Base-by-base conservation (phyloP, 208 protist species). In the Crithidia acanthocephali region DNA sequence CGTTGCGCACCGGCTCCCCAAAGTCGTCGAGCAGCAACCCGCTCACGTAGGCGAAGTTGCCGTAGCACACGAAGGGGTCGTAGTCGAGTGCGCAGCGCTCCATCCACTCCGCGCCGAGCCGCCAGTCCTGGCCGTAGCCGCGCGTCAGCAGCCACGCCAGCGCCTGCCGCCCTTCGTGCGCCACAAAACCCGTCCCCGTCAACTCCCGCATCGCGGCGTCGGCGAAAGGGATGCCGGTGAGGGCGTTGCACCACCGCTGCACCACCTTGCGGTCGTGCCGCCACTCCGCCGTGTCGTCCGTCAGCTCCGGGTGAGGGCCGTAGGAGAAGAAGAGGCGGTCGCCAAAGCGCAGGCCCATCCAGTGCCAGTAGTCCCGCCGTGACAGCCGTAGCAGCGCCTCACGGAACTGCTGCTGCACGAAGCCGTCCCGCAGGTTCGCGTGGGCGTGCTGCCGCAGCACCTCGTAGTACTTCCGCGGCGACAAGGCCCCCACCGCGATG, bases 21-120 rank as follows among this genome's bases (percentile, higher is more conserved):
- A 93, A 95, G 73, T 95, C 90, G 57, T 95, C 90, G 0, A 53
- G 78, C n/a, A 95, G 58, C 11, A 97, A 80, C 47, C 92, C 88
- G 47, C 76, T 83, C 55, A 44, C 85, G 82, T 95, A 94, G 8
- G 90, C 90, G 53, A 77, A 81, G 79, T 93, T 92, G 33, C 90
- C 90, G 74, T 95, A 97, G 78, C 93, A 97, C 1, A 95, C 74
- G 61, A 94, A 94, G 18, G 93, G 88, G 68, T 97, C 93, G 74
- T 86, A 97, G 69, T 97, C 93, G 25, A 97, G 70, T 20, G 86
- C 94, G 73, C 86, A 93, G 10, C 93, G 90, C 81, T 93, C 90
- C 55, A 97, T 68, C 93, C 93, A 97, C 85, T 97, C 90, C 16
- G 93, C 93, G 7, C 76, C 93, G 58, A 95, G 63, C 11, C 93